These are phyloP conservation scores for Erodium chrysanthum DNA, from an alignment of 441 rosid genomes.

Conservation along the genomic window DNA sequence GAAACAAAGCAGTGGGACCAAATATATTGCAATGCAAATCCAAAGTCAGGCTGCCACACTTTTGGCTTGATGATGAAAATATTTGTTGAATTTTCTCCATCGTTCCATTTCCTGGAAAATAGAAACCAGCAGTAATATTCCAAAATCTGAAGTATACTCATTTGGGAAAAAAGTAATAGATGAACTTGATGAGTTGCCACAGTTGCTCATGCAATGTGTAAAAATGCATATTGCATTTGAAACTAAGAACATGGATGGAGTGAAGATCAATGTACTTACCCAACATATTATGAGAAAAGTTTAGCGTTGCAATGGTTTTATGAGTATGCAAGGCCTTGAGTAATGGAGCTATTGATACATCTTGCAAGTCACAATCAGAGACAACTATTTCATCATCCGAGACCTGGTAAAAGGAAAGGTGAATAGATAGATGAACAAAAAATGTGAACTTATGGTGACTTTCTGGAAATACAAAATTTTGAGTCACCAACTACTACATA, in stretches of 20 bases:
- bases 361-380: constrained; percentile 87
- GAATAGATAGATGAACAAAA: constrained; percentile 9
- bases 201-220: background rate
- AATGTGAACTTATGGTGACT: constrained; percentile 11
- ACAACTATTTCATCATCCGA: constrained; percentile 75
- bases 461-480: constrained; percentile 3
- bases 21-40: constrained; percentile 97
- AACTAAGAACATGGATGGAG: constrained; percentile 11
- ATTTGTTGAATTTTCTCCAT: constrained; percentile 80
- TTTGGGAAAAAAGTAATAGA: background rate
- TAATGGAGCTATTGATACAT: constrained; percentile 73
- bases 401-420: constrained; percentile 35
- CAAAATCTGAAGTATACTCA: background rate
- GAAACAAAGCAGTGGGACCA: constrained; percentile 90
- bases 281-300: constrained; percentile 87
- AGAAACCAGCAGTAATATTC: background rate
- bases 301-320: constrained; percentile 57
- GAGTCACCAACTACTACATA: constrained; percentile 8
- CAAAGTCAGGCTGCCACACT: constrained; percentile 72
- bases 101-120: constrained; percentile 81
- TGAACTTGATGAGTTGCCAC: background rate
- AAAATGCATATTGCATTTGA: constrained; percentile 3
- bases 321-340: constrained; percentile 58
- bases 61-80: constrained; percentile 60
- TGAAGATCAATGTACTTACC: constrained; percentile 35